A percentile compares a stretch with the other conserved stretches of the same genome.
phyloP scores from a whole-genome alignment of 148 eudicot species.

The Rheum nobile region DNA sequence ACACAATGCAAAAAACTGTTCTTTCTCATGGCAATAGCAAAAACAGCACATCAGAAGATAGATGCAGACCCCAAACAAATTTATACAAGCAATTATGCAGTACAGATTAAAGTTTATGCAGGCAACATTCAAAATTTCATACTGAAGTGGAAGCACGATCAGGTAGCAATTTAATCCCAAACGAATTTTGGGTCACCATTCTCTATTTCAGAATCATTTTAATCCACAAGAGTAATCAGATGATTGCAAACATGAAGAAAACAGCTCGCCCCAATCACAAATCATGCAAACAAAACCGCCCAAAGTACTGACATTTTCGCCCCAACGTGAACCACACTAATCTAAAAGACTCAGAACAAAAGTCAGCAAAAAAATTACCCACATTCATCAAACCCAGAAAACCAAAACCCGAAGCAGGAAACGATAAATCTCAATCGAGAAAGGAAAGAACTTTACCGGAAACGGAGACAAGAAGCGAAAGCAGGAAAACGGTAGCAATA shows the following conservation, averaged over 20 bases:
- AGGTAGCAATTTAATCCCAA: not conserved
- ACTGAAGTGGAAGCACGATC: not conserved
- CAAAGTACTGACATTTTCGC: not conserved
- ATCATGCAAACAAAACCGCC: not conserved
- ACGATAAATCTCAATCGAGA: too few relatives aligned
- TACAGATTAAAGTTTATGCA: not conserved
- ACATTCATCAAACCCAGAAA: not conserved
- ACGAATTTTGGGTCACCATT: not conserved
- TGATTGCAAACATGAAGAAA: not conserved
- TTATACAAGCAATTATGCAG: too few relatives aligned
- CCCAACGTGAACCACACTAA: not conserved
- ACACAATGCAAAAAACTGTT: not conserved
- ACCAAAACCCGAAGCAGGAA: not conserved
- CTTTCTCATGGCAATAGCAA: not conserved
- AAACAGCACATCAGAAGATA: not conserved
- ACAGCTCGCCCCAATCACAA: not conserved
- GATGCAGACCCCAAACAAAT: not conserved
- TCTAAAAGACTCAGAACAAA: not conserved
- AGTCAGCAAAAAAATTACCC: not conserved
- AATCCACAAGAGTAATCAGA: not conserved
- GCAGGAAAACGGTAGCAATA: not conserved
- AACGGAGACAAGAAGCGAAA: not conserved
- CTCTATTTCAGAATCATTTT: not conserved
- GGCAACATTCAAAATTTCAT: not conserved
- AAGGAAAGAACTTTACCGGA: not conserved